Conservation (phyloP, 1,284 basidiomycete genomes). For the Xerocomus cyaneibrunnescens region DNA sequence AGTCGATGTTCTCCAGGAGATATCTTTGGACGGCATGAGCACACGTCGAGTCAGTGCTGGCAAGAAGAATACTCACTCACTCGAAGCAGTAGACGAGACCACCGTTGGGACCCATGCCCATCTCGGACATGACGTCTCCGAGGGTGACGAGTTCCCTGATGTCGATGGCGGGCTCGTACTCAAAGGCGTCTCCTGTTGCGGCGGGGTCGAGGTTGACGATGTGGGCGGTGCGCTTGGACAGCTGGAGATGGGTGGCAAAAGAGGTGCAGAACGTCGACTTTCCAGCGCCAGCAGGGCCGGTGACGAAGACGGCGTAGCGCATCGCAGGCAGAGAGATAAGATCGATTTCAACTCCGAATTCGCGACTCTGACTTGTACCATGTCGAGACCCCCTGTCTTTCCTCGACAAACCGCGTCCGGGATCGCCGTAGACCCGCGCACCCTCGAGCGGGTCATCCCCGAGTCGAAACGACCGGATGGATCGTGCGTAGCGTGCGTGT, state of each 20-base stretch:
- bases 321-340: constrained; percentile 44
- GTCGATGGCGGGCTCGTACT: constrained; percentile 92
- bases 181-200: constrained; percentile 82
- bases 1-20: constrained; percentile 95
- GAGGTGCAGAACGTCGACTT: constrained; percentile 95
- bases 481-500: constrained; percentile 60
- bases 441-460: constrained; percentile 86
- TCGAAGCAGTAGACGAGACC: constrained; percentile 99
- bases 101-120: constrained; percentile 96
- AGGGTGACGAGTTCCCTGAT: constrained; percentile 93
- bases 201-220: constrained; percentile 98
- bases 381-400: constrained; percentile 77
- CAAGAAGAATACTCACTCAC: constrained; percentile 66
- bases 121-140: constrained; percentile 96
- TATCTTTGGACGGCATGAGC: constrained; percentile 58
- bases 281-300: constrained; percentile 95
- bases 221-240: constrained; percentile 83
- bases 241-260: constrained; percentile 88
- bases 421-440: constrained; percentile 80
- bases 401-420: constrained; percentile 73
- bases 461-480: constrained; percentile 83
- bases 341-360: constrained; percentile 31
- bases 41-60: neutral
- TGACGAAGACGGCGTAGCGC: constrained; percentile 88
- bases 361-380: constrained; percentile 30